Evolutionary conservation across 2,329 filamentous ascomycete genomes (phyloP).

Genomic region (Hypoxylon sp.): DNA sequence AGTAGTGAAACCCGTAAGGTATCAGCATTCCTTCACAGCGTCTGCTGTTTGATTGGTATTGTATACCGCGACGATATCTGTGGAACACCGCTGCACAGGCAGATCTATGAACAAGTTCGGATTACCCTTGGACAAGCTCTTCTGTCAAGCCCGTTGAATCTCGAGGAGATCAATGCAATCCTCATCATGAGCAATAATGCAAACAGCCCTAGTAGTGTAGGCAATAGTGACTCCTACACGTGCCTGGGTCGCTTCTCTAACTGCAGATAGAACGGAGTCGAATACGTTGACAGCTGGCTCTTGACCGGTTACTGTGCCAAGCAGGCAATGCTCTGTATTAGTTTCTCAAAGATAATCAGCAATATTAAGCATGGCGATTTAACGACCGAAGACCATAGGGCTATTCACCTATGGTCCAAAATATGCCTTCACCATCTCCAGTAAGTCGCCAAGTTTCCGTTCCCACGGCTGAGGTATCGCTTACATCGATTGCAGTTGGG

Average conservation of each 20-base stretch:
- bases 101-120: conserved; percentile 59
- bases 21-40: conserved; percentile 59
- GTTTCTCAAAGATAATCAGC: conserved; percentile 59
- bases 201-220: conserved; percentile 52
- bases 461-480: conserved; percentile 5
- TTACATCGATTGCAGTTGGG: conserved; percentile 54
- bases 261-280: conserved; percentile 50
- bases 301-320: conserved; percentile 60
- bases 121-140: conserved; percentile 58
- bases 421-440: conserved; percentile 58
- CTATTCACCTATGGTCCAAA: conserved; percentile 57
- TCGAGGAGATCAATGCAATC: conserved; percentile 60
- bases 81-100: conserved; percentile 53
- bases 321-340: conserved; percentile 61
- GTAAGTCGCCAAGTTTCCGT: conserved; percentile 44
- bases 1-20: conserved; percentile 56
- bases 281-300: conserved; percentile 62
- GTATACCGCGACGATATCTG: conserved; percentile 54
- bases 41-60: conserved; percentile 59
- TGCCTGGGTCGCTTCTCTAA: conserved; percentile 8
- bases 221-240: conserved; percentile 10
- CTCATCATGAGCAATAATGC: conserved; percentile 58
- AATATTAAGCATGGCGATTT: conserved; percentile 55
- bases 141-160: conserved; percentile 57
- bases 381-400: conserved; percentile 55